Evolutionary conservation across 208 protist species (phyloP).

Genomic region (Leishmania tarentolae): DNA sequence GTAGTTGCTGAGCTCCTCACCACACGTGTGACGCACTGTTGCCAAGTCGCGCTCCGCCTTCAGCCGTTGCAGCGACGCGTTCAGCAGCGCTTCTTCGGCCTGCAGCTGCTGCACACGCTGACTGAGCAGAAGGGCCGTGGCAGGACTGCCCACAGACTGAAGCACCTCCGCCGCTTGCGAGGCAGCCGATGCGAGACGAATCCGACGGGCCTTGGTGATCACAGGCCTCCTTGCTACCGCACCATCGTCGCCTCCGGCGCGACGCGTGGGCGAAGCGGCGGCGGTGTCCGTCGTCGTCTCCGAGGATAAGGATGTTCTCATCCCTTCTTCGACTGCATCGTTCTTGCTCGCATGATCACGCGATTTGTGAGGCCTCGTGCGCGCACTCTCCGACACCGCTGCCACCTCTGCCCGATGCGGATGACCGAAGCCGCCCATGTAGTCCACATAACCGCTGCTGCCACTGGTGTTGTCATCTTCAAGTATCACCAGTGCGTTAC

Average conservation of each 20-base stretch:
- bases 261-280: neutral
- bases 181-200: slow-evolving; percentile 45
- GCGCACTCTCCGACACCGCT: neutral
- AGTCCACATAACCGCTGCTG: neutral
- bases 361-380: neutral
- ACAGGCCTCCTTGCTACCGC: slow-evolving; percentile 14
- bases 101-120: slow-evolving; percentile 55
- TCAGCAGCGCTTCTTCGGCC: slow-evolving; percentile 60
- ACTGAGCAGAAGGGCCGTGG: slow-evolving; percentile 39
- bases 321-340: neutral
- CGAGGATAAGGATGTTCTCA: neutral
- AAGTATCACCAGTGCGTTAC: slow-evolving; percentile 5
- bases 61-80: slow-evolving; percentile 55
- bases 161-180: slow-evolving; percentile 34
- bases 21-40: slow-evolving; percentile 46
- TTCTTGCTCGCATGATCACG: neutral
- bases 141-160: slow-evolving; percentile 31
- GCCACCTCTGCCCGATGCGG: slow-evolving; percentile 13
- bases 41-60: slow-evolving; percentile 61
- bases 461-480: slow-evolving; percentile 7
- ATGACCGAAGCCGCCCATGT: slow-evolving; percentile 20
- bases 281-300: neutral
- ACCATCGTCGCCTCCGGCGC: neutral
- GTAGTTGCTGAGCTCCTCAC: slow-evolving; percentile 44
- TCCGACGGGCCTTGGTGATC: slow-evolving; percentile 55